phyloP scores from a whole-genome alignment of 2,329 filamentous ascomycete genomes.

The Diplodia mutila region DNA sequence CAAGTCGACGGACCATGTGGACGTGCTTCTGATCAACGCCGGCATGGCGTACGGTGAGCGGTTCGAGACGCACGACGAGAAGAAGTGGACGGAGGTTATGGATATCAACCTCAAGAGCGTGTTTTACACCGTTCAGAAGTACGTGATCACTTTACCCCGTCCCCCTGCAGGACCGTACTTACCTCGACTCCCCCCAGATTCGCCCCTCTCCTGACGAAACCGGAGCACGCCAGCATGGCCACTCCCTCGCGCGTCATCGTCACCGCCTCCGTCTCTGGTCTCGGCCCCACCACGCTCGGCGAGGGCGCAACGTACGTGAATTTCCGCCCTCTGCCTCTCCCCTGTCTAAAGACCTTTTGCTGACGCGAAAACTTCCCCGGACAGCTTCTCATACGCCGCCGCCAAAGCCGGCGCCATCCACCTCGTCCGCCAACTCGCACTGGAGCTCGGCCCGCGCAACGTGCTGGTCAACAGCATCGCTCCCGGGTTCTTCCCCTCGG shows the following conservation, averaged over 20 bases:
- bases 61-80: constrained; percentile 44
- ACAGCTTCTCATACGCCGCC: constrained; percentile 43
- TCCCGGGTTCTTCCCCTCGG: constrained; percentile 46
- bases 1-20: constrained; percentile 36
- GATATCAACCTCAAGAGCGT: constrained; percentile 47
- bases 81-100: constrained; percentile 42
- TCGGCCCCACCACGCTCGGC: constrained; percentile 42
- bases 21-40: constrained; percentile 47
- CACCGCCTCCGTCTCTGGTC: constrained; percentile 42
- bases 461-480: constrained; percentile 46
- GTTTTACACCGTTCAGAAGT: constrained; percentile 45
- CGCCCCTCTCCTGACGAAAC: constrained; percentile 40
- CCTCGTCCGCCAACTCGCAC: constrained; percentile 43
- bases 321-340: neutral
- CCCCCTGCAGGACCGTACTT: neutral
- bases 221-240: constrained; percentile 32
- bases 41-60: constrained; percentile 46
- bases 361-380: neutral
- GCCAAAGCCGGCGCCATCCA: constrained; percentile 48
- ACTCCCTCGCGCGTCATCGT: constrained; percentile 46
- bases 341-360: neutral
- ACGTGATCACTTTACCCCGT: constrained; percentile 9
- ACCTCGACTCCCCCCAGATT: constrained; percentile 33
- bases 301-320: constrained; percentile 38
- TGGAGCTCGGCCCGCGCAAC: constrained; percentile 45